Conservation (phyloP, 371 early-diverging fungal species). For the Circinella minor region DNA sequence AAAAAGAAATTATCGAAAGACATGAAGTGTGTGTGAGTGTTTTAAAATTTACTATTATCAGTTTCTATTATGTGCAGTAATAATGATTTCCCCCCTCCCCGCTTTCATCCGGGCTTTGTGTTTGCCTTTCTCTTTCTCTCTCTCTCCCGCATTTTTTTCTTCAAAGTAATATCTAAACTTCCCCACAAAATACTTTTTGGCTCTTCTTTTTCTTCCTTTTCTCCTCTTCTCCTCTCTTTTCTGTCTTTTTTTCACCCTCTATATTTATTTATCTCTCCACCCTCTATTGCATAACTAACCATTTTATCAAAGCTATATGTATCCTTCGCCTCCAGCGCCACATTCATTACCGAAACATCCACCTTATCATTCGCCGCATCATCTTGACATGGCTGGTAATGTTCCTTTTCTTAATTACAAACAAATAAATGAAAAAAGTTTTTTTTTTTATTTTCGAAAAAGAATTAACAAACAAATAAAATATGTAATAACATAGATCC, state of each 20-base stretch:
- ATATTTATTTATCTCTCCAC: neutral
- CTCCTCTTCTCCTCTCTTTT: constrained; percentile 5
- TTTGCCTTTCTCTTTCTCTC: too few species aligned
- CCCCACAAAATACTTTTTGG: neutral
- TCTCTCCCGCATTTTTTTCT: neutral
- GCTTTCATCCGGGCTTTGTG: too few species aligned
- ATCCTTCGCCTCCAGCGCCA: constrained; percentile 23
- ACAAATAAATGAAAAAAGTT: too few species aligned
- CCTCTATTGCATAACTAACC: too few species aligned
- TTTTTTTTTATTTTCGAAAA: too few species aligned
- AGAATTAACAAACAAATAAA: neutral
- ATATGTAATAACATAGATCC: neutral
- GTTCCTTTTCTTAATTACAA: too few species aligned
- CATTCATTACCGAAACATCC: constrained; percentile 14
- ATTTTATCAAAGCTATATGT: constrained; percentile 3
- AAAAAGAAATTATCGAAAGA: too few species aligned
- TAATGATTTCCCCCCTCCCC: too few species aligned
- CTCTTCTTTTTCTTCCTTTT: neutral
- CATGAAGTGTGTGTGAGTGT: too few species aligned
- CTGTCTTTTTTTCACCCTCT: neutral
- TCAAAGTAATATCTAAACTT: neutral
- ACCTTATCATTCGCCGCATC: constrained; percentile 1
- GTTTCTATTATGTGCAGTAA: too few species aligned
- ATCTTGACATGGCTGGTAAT: constrained; percentile 10
- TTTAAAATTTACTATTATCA: too few species aligned